Conservation (phyloP, 805 yeast genomes). For the Yarrowia hollandica region DNA sequence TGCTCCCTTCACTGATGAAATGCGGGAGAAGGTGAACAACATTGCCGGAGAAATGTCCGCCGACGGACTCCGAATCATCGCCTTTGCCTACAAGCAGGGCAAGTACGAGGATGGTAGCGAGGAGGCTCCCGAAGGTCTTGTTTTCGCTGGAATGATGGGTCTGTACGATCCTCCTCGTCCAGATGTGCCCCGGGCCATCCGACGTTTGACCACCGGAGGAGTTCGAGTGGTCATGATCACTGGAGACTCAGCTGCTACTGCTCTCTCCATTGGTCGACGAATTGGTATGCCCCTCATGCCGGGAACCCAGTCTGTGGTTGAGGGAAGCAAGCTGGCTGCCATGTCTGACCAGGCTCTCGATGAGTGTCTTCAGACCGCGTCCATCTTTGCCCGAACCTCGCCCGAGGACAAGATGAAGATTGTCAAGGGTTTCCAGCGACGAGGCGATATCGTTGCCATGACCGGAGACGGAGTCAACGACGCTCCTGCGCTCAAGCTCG, state of each 20-base stretch:
- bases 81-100: slow-evolving; percentile 59
- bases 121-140: slow-evolving; percentile 51
- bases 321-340: slow-evolving; percentile 78
- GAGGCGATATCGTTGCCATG: slow-evolving; percentile 61
- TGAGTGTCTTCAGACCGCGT: slow-evolving; percentile 73
- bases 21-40: slow-evolving; percentile 46
- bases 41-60: slow-evolving; percentile 68
- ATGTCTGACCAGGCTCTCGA: slow-evolving; percentile 73
- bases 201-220: slow-evolving; percentile 81
- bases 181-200: slow-evolving; percentile 72
- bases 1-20: slow-evolving; percentile 53
- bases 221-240: slow-evolving; percentile 98
- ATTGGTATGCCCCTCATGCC: slow-evolving; percentile 79
- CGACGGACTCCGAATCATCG: slow-evolving; percentile 84
- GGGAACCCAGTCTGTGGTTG: slow-evolving; percentile 66
- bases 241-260: slow-evolving; percentile 89
- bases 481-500: slow-evolving; percentile 62
- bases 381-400: slow-evolving; percentile 91
- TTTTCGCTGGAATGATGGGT: slow-evolving; percentile 84
- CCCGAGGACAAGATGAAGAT: slow-evolving; percentile 92
- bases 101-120: slow-evolving; percentile 38
- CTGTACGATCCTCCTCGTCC: slow-evolving; percentile 99
- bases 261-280: slow-evolving; percentile 77
- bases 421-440: slow-evolving; percentile 69
- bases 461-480: slow-evolving; percentile 67